Evolutionary conservation across 306 rosid species (phyloP).

Genomic region (Pterocarpus macrocarpus): DNA sequence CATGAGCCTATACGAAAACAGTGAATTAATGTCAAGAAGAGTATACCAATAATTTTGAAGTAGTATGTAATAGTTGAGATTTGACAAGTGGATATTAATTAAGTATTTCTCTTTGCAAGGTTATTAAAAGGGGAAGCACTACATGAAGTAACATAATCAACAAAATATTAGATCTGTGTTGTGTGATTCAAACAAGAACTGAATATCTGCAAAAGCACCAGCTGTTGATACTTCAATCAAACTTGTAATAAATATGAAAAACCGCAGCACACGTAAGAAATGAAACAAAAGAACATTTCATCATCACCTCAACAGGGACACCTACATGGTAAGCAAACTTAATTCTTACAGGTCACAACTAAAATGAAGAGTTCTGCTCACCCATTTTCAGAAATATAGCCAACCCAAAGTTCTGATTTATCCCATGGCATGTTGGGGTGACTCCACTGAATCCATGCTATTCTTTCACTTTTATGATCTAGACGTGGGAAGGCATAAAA

Average conservation of each 20-base stretch:
- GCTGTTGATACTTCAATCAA: conserved; percentile 9
- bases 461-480: conserved; percentile 72
- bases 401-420: conserved; percentile 94
- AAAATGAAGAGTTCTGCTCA: conserved; percentile 53
- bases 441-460: conserved; percentile 97
- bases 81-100: conserved; percentile 29
- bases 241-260: conserved; percentile 2
- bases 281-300: not conserved
- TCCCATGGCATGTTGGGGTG: conserved; percentile 99
- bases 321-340: conserved; percentile 6
- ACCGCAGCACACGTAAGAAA: not conserved
- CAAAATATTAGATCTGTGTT: not conserved
- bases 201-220: conserved; percentile 26
- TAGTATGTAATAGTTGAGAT: conserved; percentile 10
- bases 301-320: conserved; percentile 14
- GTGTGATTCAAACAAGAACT: conserved; percentile 19
- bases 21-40: conserved; percentile 24
- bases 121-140: conserved; percentile 6
- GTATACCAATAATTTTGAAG: conserved; percentile 28
- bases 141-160: conserved; percentile 11
- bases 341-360: conserved; percentile 4
- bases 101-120: conserved; percentile 13
- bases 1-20: conserved; percentile 28
- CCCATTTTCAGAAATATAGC: conserved; percentile 92
- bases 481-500: conserved; percentile 96